phyloP scores from a whole-genome alignment of 805 yeast species.

The Nakazawaea siamensis region DNA sequence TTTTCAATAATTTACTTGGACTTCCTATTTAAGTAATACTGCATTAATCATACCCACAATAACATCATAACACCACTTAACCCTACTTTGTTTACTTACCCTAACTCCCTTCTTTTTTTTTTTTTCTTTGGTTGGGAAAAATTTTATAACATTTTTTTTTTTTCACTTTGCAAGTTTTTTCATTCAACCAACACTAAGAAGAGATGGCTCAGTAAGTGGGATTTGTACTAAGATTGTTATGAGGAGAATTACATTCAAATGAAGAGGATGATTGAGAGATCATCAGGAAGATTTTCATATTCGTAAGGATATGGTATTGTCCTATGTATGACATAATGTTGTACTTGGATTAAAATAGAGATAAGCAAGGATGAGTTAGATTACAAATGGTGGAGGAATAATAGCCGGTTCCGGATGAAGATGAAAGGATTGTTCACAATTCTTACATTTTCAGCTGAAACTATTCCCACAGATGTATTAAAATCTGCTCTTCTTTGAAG shows the following conservation, averaged over 20 bases:
- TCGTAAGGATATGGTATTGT: slow-evolving; percentile 19
- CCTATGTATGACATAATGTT: slow-evolving; percentile 9
- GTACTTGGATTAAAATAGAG: slow-evolving; percentile 20
- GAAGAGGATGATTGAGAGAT: neutral
- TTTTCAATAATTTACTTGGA: too few relatives aligned
- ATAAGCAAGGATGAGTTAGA: slow-evolving; percentile 27
- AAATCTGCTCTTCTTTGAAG: slow-evolving; percentile 11
- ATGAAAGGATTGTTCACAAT: too few relatives aligned
- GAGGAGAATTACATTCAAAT: neutral
- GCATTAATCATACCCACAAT: too few relatives aligned
- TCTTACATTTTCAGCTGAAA: neutral
- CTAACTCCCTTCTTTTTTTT: neutral
- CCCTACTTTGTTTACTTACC: neutral
- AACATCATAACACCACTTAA: slow-evolving; percentile 6
- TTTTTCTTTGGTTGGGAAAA: too few relatives aligned
- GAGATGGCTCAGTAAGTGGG: slow-evolving; percentile 12
- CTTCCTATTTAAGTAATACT: too few relatives aligned
- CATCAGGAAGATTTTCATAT: neutral
- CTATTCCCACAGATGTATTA: neutral
- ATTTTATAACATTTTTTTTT: neutral
- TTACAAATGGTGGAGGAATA: slow-evolving; percentile 7
- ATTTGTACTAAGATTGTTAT: too few relatives aligned
- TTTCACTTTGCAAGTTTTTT: neutral
- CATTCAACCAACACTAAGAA: neutral
- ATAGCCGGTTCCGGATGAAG: slow-evolving; percentile 4